phyloP scores from a whole-genome alignment of 208 protist genomes.

The Borovskyia barvae region DNA sequence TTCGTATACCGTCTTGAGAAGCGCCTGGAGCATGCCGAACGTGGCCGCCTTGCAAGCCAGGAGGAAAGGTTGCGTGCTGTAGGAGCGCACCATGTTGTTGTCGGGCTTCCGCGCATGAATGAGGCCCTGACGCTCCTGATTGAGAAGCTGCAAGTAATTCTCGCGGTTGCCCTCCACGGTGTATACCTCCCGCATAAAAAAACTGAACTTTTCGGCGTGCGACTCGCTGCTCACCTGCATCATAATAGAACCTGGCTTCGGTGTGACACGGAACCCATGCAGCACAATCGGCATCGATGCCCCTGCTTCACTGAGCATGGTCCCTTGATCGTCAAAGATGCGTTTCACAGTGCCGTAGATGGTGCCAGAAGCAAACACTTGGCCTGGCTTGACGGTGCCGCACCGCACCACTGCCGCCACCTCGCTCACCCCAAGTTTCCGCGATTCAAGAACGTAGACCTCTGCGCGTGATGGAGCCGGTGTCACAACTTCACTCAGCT shows the following conservation, averaged over 20 bases:
- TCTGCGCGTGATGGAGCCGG: constrained; percentile 72
- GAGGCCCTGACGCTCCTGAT: constrained; percentile 68
- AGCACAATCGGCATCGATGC: constrained; percentile 76
- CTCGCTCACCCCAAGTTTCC: constrained; percentile 32
- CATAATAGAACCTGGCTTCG: constrained; percentile 80
- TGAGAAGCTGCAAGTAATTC: constrained; percentile 80
- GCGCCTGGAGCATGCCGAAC: constrained; percentile 89
- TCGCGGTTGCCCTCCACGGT: constrained; percentile 70
- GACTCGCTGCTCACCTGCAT: constrained; percentile 84
- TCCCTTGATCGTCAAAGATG: constrained; percentile 67
- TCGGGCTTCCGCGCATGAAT: constrained; percentile 83
- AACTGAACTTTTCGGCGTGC: constrained; percentile 86
- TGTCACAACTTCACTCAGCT: constrained; percentile 87
- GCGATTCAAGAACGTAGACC: constrained; percentile 92
- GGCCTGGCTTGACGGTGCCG: constrained; percentile 60
- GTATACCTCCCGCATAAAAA: constrained; percentile 89
- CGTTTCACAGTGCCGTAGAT: constrained; percentile 70
- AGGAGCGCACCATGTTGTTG: constrained; percentile 79
- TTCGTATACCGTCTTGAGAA: constrained; percentile 87
- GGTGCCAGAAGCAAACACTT: constrained; percentile 77
- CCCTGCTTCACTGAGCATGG: constrained; percentile 49
- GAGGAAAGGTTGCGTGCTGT: constrained; percentile 67
- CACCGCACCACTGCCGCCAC: constrained; percentile 83
- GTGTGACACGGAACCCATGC: constrained; percentile 74
- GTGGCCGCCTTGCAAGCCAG: constrained; percentile 81